Evolutionary conservation across 495 filamentous ascomycete genomes (phyloP).

Genomic region (Astrothelium macrocarpum): DNA sequence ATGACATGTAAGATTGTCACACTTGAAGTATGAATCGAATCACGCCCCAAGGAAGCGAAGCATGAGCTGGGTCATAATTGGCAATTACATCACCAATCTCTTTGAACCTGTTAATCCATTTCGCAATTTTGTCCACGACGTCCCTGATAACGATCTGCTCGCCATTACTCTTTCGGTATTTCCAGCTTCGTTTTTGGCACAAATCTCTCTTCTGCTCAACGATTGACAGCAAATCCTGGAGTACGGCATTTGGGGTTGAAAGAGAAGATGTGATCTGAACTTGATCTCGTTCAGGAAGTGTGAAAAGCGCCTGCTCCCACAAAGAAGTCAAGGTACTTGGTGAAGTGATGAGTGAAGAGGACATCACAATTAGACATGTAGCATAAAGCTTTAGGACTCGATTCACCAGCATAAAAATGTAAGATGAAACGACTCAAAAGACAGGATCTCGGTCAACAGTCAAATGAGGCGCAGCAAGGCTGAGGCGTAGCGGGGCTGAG

Average conservation of each 20-base stretch:
- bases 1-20: background rate
- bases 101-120: slow-evolving; percentile 36
- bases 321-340: background rate
- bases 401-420: background rate
- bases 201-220: slow-evolving; percentile 7
- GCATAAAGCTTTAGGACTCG: background rate
- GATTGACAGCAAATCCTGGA: background rate
- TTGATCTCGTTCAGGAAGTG: background rate
- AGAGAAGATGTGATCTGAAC: background rate
- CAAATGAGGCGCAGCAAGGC: background rate
- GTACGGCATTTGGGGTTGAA: background rate
- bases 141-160: slow-evolving; percentile 30
- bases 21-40: slow-evolving; percentile 38
- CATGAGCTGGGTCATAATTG: slow-evolving; percentile 36
- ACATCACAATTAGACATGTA: background rate
- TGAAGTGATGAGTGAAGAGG: slow-evolving; percentile 1
- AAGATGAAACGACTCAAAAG: background rate
- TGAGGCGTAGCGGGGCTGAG: background rate
- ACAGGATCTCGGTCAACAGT: background rate
- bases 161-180: slow-evolving; percentile 18
- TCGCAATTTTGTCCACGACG: slow-evolving; percentile 31
- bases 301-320: background rate
- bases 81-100: slow-evolving; percentile 32
- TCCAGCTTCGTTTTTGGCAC: slow-evolving; percentile 10
- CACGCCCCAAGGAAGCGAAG: slow-evolving; percentile 38